These are phyloP conservation scores for Raddia distichophylla DNA, from an alignment of 176 grass and related monocot species.

Conservation along the genomic window DNA sequence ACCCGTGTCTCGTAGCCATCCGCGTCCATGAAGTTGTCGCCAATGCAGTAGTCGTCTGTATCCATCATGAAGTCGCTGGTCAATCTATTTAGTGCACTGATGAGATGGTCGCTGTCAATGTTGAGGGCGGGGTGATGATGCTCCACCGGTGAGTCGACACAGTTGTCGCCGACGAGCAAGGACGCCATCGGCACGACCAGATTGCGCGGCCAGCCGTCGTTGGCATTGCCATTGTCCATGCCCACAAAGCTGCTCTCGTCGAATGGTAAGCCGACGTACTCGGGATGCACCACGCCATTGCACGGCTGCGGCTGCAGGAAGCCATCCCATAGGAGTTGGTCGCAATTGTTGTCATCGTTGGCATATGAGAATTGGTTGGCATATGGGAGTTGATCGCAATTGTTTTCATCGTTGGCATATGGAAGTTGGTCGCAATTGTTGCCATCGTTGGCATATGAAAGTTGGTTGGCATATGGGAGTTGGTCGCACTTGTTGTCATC, in stretches of 20 bases:
- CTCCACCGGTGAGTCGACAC: not conserved
- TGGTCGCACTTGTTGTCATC: no score
- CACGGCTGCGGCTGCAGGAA: not conserved
- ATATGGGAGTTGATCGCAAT: no score
- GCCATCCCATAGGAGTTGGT: no score
- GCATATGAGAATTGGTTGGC: no score
- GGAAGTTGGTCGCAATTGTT: no score
- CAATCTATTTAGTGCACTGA: not conserved
- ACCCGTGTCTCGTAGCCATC: no score
- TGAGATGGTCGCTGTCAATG: not conserved
- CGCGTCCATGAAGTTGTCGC: no score
- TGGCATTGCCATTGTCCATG: constrained; percentile 11
- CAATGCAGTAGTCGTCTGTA: no score
- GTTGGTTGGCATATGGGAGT: no score
- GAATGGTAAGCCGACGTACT: not conserved
- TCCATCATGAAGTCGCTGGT: no score
- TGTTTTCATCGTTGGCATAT: no score
- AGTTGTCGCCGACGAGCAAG: not conserved
- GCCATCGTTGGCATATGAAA: no score
- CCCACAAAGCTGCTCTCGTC: not conserved
- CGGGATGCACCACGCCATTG: not conserved
- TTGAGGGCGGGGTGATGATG: not conserved
- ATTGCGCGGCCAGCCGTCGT: not conserved
- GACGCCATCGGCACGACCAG: not conserved
- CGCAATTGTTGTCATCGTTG: not conserved